Percentiles rank a stretch among this genome's conserved stretches.
phyloP scores from a whole-genome alignment of 495 filamentous ascomycete species.

The Penicillium waksmanii region DNA sequence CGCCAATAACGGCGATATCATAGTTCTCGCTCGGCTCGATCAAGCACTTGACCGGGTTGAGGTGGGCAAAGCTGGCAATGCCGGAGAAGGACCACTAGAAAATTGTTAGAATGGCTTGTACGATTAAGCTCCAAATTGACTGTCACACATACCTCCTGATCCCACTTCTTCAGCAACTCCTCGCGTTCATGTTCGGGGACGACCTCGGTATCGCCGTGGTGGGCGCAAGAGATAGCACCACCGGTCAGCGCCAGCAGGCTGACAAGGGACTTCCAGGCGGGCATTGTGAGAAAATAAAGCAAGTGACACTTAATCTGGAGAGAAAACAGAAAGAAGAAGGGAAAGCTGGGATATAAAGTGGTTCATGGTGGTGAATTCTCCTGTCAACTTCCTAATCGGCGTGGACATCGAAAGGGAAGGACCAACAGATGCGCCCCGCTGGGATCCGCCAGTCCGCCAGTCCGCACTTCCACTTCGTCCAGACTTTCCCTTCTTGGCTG shows the following conservation, averaged over 20 bases:
- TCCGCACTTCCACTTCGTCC: conserved; percentile 39
- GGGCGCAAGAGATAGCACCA: conserved; percentile 40
- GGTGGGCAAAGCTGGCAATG: conserved; percentile 79
- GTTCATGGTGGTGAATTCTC: conserved; percentile 11
- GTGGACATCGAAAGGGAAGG: conserved; percentile 29
- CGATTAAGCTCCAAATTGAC: neutral
- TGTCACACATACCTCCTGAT: conserved; percentile 49
- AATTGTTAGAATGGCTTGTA: conserved; percentile 5
- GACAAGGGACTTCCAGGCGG: conserved; percentile 34
- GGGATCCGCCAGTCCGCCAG: conserved; percentile 12
- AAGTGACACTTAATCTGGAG: conserved; percentile 8
- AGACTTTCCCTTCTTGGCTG: conserved; percentile 55
- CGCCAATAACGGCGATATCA: conserved; percentile 82
- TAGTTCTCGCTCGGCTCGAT: conserved; percentile 66
- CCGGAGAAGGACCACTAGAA: conserved; percentile 76
- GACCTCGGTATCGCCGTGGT: conserved; percentile 44
- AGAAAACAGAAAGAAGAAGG: conserved; percentile 12
- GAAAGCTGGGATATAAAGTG: conserved; percentile 15
- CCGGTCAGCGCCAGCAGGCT: conserved; percentile 43
- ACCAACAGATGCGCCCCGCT: conserved; percentile 28
- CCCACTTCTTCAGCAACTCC: conserved; percentile 56
- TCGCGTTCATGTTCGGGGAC: conserved; percentile 46
- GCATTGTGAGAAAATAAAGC: conserved; percentile 19
- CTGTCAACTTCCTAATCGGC: conserved; percentile 26
- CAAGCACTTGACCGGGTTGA: conserved; percentile 74